Evolutionary conservation across 1,284 basidiomycete species (phyloP), one percentile per base, ranked within the genome.

Genomic region (Rhodotorula sp.): DNA sequence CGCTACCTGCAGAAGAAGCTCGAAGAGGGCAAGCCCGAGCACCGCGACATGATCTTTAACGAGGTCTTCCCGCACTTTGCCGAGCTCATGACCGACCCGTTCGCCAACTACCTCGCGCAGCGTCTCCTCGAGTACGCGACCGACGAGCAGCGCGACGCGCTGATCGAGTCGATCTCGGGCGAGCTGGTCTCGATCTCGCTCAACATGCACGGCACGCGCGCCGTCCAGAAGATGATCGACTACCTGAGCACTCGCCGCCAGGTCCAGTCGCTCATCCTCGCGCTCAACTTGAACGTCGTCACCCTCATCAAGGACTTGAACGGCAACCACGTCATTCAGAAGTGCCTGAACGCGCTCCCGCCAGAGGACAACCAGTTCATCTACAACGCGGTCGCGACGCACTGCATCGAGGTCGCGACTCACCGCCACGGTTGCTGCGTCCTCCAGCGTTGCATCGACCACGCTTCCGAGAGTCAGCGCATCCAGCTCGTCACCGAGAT

Each of bases 171-270:
- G 30, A 95, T 99, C 63, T 93, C 94, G 48, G 90, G 93, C 79
- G 96, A 99, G 78, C 86, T 99, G 62, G 96, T 99, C 77, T 93
- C 91, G 79, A 99, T 99, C 80, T 97, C 94, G 57, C 85, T 99
- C 77, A 99, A 99, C 83, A 99, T 99, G 96, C 96, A 99, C 82
- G 96, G 96, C 54, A 99, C 96, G 51, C 89, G 96, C 70, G 96
- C 96, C 37, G 96, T 99, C 65, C 96, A 99, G 84, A 99, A 99
- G 85, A 99, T 98, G 94, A 97, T 99, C 76, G 96, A 99, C 82
- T 99, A 97, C 84, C 84, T 99, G 79, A 95, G 93, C n/a, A 93
- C 91, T 69, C 88, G 91, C 77, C 86, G 94, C 79, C 93, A 99
- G 88, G 98, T 99, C 78, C 91, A 95, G 80, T 93, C 93, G 59